These are phyloP conservation scores for Hemisphaericaspora xylofermentans DNA, from an alignment of 1,139 yeast genomes.

Conservation along the genomic window DNA sequence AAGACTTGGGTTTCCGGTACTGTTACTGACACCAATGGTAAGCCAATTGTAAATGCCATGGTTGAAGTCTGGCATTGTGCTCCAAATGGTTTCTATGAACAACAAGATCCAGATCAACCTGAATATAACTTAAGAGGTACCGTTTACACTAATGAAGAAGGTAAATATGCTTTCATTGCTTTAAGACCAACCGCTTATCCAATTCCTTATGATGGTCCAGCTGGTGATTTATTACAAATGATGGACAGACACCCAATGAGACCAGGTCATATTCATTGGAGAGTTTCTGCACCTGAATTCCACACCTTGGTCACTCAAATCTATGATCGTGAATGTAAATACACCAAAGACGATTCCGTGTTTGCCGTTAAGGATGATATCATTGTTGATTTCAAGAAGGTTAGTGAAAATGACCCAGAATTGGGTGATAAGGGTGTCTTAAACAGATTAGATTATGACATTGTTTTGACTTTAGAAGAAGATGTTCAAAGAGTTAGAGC, in stretches of 20 bases:
- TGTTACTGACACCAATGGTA: conserved; percentile 17
- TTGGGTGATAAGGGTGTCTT: conserved; percentile 13
- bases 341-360: conserved; percentile 26
- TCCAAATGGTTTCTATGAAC: conserved; percentile 18
- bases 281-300: conserved; percentile 24
- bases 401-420: conserved; percentile 9
- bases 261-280: conserved; percentile 21
- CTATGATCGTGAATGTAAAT: conserved; percentile 23
- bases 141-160: conserved; percentile 14
- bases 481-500: conserved; percentile 14
- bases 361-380: conserved; percentile 33
- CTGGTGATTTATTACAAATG: conserved; percentile 16
- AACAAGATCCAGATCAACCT: conserved; percentile 25
- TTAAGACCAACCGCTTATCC: conserved; percentile 19
- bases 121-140: conserved; percentile 20
- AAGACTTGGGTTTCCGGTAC: conserved; percentile 24
- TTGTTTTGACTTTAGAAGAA: conserved; percentile 18
- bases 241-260: conserved; percentile 20
- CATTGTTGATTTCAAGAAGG: conserved; percentile 22
- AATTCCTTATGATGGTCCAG: conserved; percentile 19
- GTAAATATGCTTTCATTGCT: conserved; percentile 15
- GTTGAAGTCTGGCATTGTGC: conserved; percentile 20
- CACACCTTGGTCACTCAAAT: conserved; percentile 30
- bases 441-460: conserved; percentile 18
- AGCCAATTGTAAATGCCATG: conserved; percentile 16